These are phyloP conservation scores for Bifiguratus adelaidae DNA, from an alignment of 192 early-diverging fungal species.

Conservation along the genomic window DNA sequence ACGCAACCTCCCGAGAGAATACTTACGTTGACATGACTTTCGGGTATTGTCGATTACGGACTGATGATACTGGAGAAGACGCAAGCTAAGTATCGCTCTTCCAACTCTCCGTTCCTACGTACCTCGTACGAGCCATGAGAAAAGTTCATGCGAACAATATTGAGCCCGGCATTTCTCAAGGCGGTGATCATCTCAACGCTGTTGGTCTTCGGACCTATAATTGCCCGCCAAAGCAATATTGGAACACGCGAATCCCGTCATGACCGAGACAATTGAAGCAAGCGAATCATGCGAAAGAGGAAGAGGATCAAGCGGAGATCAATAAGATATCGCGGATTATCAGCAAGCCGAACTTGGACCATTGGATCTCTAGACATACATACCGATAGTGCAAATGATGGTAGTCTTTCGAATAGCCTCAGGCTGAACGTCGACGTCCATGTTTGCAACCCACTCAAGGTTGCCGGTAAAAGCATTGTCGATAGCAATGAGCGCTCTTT, in stretches of 20 bases:
- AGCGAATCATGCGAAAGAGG: too few relatives aligned
- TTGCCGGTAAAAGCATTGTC: slow-evolving; percentile 37
- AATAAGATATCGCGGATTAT: too few relatives aligned
- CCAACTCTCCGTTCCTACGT: not conserved
- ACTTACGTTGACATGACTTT: slow-evolving; percentile 32
- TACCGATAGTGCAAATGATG: slow-evolving; percentile 74
- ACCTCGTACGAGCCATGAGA: slow-evolving; percentile 49
- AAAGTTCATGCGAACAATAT: slow-evolving; percentile 77
- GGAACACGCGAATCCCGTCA: too few relatives aligned
- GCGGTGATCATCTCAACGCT: slow-evolving; percentile 62
- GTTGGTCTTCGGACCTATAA: slow-evolving; percentile 61
- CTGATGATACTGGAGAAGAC: slow-evolving; percentile 34
- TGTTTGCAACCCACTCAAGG: slow-evolving; percentile 60
- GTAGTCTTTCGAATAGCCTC: slow-evolving; percentile 61
- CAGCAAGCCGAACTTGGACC: too few relatives aligned
- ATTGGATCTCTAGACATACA: too few relatives aligned
- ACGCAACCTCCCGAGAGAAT: not conserved
- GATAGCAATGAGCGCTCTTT: slow-evolving; percentile 5
- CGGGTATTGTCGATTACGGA: slow-evolving; percentile 46
- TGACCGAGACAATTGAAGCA: too few relatives aligned
- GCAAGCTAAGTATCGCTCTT: not conserved
- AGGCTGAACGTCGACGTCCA: slow-evolving; percentile 49
- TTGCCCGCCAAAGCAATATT: not conserved
- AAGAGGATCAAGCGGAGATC: too few relatives aligned
- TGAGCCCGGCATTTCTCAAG: slow-evolving; percentile 69